Conservation (phyloP, 345 rosid species). For the Alliaria petiolata region DNA sequence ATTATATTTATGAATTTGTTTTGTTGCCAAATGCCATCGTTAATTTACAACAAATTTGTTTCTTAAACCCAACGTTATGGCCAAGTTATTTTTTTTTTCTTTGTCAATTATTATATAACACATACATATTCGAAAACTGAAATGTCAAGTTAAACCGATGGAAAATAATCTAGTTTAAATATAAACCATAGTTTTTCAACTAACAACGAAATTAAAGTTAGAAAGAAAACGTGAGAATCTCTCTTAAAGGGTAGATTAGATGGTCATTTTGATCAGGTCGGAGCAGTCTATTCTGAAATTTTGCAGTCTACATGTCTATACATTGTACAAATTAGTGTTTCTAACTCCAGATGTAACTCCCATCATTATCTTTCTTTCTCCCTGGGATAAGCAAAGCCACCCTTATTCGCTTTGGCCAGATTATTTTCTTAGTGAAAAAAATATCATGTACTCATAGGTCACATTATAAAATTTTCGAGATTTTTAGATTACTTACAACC, state of each 20-base stretch:
- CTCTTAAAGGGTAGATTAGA: no score
- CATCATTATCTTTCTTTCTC: no score
- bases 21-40: background rate
- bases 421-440: background rate
- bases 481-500: background rate
- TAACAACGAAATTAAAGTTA: background rate
- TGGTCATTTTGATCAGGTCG: background rate
- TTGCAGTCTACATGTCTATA: background rate
- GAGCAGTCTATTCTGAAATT: background rate
- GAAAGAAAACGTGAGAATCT: background rate
- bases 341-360: no score
- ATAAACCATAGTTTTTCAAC: background rate
- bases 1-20: background rate
- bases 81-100: no score
- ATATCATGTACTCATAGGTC: background rate
- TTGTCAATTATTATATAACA: background rate
- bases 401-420: no score
- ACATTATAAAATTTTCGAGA: background rate
- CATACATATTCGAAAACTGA: background rate
- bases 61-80: no score
- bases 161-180: no score
- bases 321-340: background rate
- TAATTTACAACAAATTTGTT: background rate
- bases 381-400: background rate
- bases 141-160: background rate